phyloP scores from a whole-genome alignment of 148 eudicot genomes.

The Dysphania ambrosioides region DNA sequence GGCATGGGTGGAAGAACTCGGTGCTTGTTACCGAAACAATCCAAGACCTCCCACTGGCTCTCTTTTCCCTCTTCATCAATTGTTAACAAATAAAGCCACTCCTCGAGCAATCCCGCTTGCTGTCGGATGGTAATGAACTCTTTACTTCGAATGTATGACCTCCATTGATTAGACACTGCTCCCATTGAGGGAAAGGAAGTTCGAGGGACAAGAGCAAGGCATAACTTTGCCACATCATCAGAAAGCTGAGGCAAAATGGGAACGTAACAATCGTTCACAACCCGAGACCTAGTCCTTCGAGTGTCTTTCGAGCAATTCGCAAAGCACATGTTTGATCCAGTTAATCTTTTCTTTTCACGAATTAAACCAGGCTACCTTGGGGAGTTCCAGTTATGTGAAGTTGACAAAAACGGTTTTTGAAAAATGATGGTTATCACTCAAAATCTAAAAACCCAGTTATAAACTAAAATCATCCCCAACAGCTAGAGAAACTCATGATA shows the following conservation, averaged over 20 bases:
- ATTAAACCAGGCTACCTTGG: conserved; percentile 55
- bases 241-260: conserved; percentile 82
- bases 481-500: conserved; percentile 69
- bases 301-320: conserved; percentile 33
- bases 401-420: conserved; percentile 10
- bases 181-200: conserved; percentile 64
- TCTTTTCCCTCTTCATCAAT: conserved; percentile 51
- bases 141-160: conserved; percentile 70
- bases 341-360: conserved; percentile 45
- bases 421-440: conserved; percentile 25
- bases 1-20: conserved; percentile 65
- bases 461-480: conserved; percentile 17
- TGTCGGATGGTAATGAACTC: conserved; percentile 72
- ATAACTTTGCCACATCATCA: conserved; percentile 79
- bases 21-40: conserved; percentile 58
- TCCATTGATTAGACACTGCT: conserved; percentile 68
- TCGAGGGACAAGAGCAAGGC: conserved; percentile 85
- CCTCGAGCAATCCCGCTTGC: conserved; percentile 76
- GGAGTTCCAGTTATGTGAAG: conserved; percentile 22
- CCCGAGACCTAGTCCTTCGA: conserved; percentile 23
- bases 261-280: conserved; percentile 30
- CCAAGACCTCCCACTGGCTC: conserved; percentile 87
- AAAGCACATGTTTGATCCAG: conserved; percentile 45
- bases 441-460: conserved; percentile 19
- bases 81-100: conserved; percentile 83